Conservation (phyloP, 2,329 filamentous ascomycete genomes). For the Neonectria faginata region DNA sequence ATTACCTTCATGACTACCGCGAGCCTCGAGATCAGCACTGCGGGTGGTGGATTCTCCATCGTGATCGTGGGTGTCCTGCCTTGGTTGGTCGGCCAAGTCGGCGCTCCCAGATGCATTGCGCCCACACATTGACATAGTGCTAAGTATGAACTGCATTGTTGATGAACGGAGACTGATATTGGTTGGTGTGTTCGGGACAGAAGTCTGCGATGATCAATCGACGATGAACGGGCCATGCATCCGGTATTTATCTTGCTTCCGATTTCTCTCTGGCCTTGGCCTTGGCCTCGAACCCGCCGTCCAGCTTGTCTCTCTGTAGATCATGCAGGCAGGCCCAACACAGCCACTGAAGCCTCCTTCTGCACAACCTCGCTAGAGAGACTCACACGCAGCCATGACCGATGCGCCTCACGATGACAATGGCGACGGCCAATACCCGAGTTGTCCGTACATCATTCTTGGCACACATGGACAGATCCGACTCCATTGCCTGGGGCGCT, state of each 20-base stretch:
- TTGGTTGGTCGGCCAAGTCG: not conserved
- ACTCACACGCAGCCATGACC: not conserved
- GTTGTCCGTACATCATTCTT: not conserved
- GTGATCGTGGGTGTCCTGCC: not conserved
- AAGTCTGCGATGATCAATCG: not conserved
- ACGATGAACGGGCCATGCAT: not conserved
- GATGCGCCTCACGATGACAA: not conserved
- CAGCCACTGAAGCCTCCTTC: not conserved
- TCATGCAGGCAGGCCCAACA: not conserved
- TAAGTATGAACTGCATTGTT: not conserved
- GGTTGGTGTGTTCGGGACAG: not conserved
- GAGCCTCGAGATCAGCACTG: not conserved
- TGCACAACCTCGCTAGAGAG: not conserved
- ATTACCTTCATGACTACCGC: not conserved
- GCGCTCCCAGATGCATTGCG: not conserved
- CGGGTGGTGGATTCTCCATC: not conserved
- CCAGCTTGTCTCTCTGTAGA: not conserved
- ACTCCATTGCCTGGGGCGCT: not conserved
- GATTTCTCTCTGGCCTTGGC: not conserved
- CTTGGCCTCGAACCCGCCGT: not conserved
- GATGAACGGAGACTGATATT: not conserved
- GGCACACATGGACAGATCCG: not conserved
- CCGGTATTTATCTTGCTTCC: not conserved
- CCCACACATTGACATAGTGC: not conserved
- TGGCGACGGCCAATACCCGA: not conserved